Evolutionary conservation across 805 yeast genomes (phyloP).

Genomic region (Metschnikowia lochheadii): DNA sequence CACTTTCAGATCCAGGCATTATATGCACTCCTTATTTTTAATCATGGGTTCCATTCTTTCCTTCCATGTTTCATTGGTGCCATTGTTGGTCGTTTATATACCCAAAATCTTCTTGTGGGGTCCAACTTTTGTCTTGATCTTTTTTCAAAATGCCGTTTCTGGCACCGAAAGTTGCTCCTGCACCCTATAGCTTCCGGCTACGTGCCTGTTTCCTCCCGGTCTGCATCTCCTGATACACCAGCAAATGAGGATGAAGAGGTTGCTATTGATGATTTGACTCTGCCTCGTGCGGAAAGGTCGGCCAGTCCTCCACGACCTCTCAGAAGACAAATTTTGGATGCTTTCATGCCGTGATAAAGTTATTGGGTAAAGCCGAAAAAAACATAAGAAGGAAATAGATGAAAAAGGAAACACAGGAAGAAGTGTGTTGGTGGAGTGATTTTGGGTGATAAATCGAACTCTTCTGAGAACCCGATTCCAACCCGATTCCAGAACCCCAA

Average conservation of each 20-base stretch:
- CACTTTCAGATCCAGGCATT: constrained; percentile 38
- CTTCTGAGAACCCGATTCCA: no score
- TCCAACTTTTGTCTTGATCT: constrained; percentile 15
- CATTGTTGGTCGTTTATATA: constrained; percentile 41
- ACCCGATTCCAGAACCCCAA: no score
- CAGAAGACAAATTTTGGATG: constrained; percentile 57
- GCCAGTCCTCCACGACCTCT: constrained; percentile 62
- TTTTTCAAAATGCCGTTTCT: not conserved
- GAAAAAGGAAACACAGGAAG: no score
- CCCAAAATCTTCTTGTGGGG: constrained; percentile 43
- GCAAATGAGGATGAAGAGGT: constrained; percentile 21
- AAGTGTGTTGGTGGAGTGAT: no score
- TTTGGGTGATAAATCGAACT: no score
- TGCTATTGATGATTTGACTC: constrained; percentile 18
- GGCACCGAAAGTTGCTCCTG: not conserved
- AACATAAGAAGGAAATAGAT: no score
- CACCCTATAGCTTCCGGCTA: not conserved
- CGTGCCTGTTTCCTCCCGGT: not conserved
- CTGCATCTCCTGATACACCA: constrained; percentile 6
- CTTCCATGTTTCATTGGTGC: constrained; percentile 40
- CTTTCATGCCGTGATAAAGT: constrained; percentile 31
- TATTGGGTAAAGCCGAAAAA: no score
- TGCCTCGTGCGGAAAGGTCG: constrained; percentile 25
- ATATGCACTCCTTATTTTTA: constrained; percentile 37
- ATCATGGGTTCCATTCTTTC: constrained; percentile 38